Evolutionary conservation across 495 filamentous ascomycete genomes (phyloP).

Genomic region (Entonaema liquescens): DNA sequence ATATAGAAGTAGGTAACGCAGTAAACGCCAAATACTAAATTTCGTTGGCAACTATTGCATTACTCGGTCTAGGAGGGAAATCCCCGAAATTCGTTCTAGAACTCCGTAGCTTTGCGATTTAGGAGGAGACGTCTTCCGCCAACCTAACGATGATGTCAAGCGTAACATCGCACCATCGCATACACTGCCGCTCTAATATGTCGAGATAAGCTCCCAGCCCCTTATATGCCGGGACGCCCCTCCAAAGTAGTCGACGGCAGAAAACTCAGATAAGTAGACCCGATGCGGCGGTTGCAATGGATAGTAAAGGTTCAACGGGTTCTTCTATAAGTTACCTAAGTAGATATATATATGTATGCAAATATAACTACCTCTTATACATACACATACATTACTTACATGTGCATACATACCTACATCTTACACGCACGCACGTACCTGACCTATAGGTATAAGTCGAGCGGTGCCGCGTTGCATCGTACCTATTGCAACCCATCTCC

Average conservation of each 20-base stretch:
- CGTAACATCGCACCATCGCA: neutral
- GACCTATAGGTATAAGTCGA: neutral
- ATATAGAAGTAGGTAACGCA: neutral
- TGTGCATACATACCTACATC: neutral
- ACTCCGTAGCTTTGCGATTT: neutral
- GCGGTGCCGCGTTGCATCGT: conserved; percentile 4
- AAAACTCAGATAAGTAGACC: conserved; percentile 24
- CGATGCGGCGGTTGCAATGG: conserved; percentile 10
- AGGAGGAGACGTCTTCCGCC: neutral
- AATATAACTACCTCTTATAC: no score
- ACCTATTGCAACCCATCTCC: conserved; percentile 2
- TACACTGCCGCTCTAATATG: neutral
- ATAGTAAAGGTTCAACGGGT: neutral
- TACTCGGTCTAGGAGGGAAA: neutral
- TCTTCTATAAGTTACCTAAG: neutral
- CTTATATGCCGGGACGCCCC: neutral
- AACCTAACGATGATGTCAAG: conserved; percentile 14
- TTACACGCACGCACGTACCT: neutral
- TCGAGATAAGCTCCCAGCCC: neutral
- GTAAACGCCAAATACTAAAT: neutral
- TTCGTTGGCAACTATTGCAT: neutral
- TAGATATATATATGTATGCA: neutral
- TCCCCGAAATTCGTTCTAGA: conserved; percentile 2
- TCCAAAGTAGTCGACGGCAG: neutral
- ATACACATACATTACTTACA: neutral